A percentile compares a stretch with the other conserved stretches of the same genome.
These are phyloP conservation scores for Xylaria digitata DNA, from an alignment of 2,329 filamentous ascomycete species.

Conservation along the genomic window DNA sequence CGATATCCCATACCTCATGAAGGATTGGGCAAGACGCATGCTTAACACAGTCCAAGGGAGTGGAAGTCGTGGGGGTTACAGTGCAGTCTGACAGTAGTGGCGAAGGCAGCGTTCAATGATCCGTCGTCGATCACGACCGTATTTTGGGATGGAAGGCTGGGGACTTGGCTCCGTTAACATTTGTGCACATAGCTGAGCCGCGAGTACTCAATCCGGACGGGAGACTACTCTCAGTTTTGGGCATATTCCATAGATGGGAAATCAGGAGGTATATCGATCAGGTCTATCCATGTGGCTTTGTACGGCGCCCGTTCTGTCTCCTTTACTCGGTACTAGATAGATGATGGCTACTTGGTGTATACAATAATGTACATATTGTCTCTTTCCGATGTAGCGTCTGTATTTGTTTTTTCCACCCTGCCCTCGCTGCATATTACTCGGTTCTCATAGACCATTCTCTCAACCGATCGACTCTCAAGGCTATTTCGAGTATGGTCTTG, in stretches of 20 bases:
- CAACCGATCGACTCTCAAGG: too few species aligned
- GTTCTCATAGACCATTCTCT: not conserved
- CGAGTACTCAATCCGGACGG: conserved; percentile 5
- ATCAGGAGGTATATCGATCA: conserved; percentile 11
- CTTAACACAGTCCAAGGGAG: conserved; percentile 86
- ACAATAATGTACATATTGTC: conserved; percentile 33
- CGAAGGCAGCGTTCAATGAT: not conserved
- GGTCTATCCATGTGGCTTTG: conserved; percentile 13
- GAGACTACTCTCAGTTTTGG: not conserved
- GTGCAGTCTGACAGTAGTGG: conserved; percentile 73
- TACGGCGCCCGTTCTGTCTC: conserved; percentile 13
- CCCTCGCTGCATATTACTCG: not conserved
- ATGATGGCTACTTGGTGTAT: conserved; percentile 26
- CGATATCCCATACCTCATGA: conserved; percentile 90
- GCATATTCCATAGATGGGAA: conserved; percentile 15
- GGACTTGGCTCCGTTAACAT: not conserved
- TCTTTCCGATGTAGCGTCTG: conserved; percentile 4
- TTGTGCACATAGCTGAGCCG: conserved; percentile 1
- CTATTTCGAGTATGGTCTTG: too few species aligned
- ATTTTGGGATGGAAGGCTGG: not conserved
- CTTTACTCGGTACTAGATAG: conserved; percentile 12
- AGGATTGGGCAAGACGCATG: conserved; percentile 85
- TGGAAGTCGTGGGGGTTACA: conserved; percentile 90
- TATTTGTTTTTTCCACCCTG: not conserved
- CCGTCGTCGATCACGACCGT: not conserved